Evolutionary conservation across 2,329 filamentous ascomycete species (phyloP).

Genomic region (Huntiella abstrusa): DNA sequence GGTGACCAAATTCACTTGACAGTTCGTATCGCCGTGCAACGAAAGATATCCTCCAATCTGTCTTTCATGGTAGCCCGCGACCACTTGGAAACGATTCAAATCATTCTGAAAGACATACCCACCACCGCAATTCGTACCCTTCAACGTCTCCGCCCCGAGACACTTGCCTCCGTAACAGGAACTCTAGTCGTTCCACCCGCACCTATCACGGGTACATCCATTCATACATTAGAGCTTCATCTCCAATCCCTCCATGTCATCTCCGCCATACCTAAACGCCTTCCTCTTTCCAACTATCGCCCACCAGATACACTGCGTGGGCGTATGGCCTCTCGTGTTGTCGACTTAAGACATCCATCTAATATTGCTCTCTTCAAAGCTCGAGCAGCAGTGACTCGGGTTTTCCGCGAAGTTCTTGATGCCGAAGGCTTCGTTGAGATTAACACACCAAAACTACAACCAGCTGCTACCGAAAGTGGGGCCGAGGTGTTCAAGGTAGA

Average conservation of each 20-base stretch:
- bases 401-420: slow-evolving; percentile 63
- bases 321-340: slow-evolving; percentile 58
- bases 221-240: slow-evolving; percentile 58
- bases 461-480: slow-evolving; percentile 76
- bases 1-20: neutral
- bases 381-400: slow-evolving; percentile 58
- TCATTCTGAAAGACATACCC: slow-evolving; percentile 35
- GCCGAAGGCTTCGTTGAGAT: slow-evolving; percentile 73
- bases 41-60: slow-evolving; percentile 63
- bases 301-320: slow-evolving; percentile 32
- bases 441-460: slow-evolving; percentile 81
- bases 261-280: slow-evolving; percentile 27
- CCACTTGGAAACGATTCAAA: slow-evolving; percentile 67
- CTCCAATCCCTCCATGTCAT: slow-evolving; percentile 37
- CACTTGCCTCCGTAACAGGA: slow-evolving; percentile 59
- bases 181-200: slow-evolving; percentile 55
- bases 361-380: slow-evolving; percentile 80
- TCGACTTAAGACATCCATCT: slow-evolving; percentile 69
- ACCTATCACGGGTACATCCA: slow-evolving; percentile 42
- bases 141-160: slow-evolving; percentile 62
- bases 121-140: slow-evolving; percentile 70
- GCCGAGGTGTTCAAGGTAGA: slow-evolving; percentile 81
- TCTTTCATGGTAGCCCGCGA: slow-evolving; percentile 78
- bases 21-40: slow-evolving; percentile 49
- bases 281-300: slow-evolving; percentile 30